These are phyloP conservation scores for Aspergillus luchuensis DNA, from an alignment of 2,329 filamentous ascomycete species.

Conservation along the genomic window DNA sequence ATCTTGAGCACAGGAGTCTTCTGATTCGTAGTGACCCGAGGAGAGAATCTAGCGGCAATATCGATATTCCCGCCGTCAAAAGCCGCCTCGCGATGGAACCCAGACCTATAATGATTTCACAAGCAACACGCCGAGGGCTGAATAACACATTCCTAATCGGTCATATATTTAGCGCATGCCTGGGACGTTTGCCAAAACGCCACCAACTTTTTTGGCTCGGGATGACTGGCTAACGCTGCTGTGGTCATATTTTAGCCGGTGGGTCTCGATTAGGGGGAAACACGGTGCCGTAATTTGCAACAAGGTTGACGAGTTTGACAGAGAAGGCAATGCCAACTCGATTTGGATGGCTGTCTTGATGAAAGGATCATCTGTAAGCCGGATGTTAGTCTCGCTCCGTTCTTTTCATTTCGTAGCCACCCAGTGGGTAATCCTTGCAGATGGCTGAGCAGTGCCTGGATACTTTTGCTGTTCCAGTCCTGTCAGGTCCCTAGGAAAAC, in stretches of 20 bases:
- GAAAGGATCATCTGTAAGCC: neutral
- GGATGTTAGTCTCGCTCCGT: neutral
- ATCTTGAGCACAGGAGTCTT: too few species aligned
- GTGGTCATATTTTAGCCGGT: conserved; percentile 9
- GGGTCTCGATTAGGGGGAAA: neutral
- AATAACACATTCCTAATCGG: neutral
- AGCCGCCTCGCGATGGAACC: neutral
- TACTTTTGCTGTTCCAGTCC: neutral
- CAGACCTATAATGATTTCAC: neutral
- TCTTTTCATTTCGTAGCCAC: neutral
- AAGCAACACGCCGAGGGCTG: neutral
- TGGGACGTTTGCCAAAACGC: neutral
- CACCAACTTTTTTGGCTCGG: conserved; percentile 1
- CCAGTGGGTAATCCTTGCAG: neutral
- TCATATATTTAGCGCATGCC: neutral
- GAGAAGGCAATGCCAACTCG: neutral
- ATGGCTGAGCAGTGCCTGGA: neutral
- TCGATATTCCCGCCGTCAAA: neutral
- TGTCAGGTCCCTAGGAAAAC: neutral
- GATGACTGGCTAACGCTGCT: neutral
- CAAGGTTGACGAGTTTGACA: neutral
- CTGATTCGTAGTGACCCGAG: neutral
- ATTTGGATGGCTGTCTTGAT: neutral
- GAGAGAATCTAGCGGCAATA: neutral
- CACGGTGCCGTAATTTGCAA: neutral